These are phyloP conservation scores for Acacia concinna DNA, from an alignment of 331 rosid species.

Conservation along the genomic window DNA sequence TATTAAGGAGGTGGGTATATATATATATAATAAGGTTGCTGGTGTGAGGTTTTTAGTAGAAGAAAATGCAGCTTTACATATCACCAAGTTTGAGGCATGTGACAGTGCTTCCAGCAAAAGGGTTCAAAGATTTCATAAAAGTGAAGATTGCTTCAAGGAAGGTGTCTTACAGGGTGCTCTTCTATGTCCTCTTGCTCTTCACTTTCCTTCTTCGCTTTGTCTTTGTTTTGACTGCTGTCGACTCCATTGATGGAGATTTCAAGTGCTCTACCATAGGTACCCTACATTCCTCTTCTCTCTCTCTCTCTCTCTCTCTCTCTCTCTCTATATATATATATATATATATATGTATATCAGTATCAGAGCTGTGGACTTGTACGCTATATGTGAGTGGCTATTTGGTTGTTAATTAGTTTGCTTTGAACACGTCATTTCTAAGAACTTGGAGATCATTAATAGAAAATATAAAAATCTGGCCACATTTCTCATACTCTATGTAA, in stretches of 20 bases:
- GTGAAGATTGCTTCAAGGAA: slow-evolving; percentile 79
- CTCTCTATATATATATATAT: too few relatives aligned
- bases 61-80: slow-evolving; percentile 85
- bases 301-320: background rate
- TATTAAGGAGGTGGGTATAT: background rate
- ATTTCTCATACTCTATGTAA: background rate
- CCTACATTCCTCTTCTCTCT: background rate
- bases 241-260: slow-evolving; percentile 81
- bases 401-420: background rate
- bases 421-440: background rate
- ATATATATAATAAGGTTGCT: background rate
- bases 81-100: slow-evolving; percentile 97
- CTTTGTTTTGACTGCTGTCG: slow-evolving; percentile 88
- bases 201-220: slow-evolving; percentile 91
- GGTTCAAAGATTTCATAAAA: slow-evolving; percentile 84
- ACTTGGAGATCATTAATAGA: background rate
- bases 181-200: slow-evolving; percentile 84
- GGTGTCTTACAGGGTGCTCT: slow-evolving; percentile 79
- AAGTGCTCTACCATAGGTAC: slow-evolving; percentile 92
- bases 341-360: too few relatives aligned
- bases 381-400: background rate
- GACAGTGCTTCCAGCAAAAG: slow-evolving; percentile 84
- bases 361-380: background rate
- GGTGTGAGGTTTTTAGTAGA: background rate
- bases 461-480: background rate